Evolutionary conservation across 2,329 filamentous ascomycete genomes (phyloP), one percentile per base, ranked within the genome.

Genomic region (Pseudohalonectria lignicola): DNA sequence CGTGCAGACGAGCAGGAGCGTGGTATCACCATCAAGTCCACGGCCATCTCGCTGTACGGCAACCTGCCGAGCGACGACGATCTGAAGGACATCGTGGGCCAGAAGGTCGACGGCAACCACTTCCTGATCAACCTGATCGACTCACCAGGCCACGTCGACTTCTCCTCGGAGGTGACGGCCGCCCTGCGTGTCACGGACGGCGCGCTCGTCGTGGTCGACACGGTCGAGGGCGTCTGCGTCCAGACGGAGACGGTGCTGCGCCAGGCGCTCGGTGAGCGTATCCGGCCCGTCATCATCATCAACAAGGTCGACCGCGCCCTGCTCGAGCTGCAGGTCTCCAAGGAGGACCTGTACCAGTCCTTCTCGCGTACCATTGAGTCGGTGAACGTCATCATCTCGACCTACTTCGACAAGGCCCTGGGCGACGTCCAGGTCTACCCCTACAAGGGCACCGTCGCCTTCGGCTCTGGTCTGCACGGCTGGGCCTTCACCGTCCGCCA

Each of bases 91-190:
- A 87, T 96, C 53, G 82, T 83, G 52, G 79, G 80, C 64, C 77
- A 87, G 69, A 82, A 86, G 71, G 84, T 86, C 53, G 76, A 87
- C 47, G 92, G 92, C 67, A 83, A 82, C 66, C 86, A 94, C 65
- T 98, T 98, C 83, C 76, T 98, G 76, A 93, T 98, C 82, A 98
- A 98, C 82, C 78, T 98, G 70, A 98, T 98, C 66, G 92, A 98
- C 71, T 98, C 92, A 44, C 92, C 92, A 47, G 92, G 92, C 79
- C 92, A 98, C 90, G 92, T 98, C 74, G 92, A 98, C 74, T 98
- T 98, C 82, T 98, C 92, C 31, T 98, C 92, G 51, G 92, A 98
- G 66, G 92, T 98, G 63, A 98, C 92, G 62, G 92, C 92, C 64
- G 92, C 92, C 63, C 90, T 98, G 61, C 92, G 92, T 86, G 92